Percentiles rank a stretch among this genome's conserved stretches.
Conservation (phyloP, 805 yeast species). For the Nakazawaea siamensis region DNA sequence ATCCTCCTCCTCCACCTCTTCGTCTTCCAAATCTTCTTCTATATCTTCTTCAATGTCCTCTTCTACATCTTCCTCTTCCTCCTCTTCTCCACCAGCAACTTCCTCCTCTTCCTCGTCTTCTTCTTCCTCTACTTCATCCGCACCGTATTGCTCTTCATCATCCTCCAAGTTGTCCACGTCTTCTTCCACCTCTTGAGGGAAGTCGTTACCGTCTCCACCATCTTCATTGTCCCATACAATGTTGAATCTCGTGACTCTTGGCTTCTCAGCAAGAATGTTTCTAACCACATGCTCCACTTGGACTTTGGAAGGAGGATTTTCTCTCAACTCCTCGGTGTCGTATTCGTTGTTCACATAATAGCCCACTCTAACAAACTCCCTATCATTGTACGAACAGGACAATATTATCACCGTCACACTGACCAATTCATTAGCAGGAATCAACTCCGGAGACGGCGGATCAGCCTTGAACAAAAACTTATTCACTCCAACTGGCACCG, state of each 20-base stretch:
- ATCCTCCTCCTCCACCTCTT: slow-evolving; percentile 23
- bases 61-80: slow-evolving; percentile 31
- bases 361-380: slow-evolving; percentile 95
- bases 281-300: slow-evolving; percentile 92
- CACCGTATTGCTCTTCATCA: slow-evolving; percentile 51
- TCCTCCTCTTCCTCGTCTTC: slow-evolving; percentile 45
- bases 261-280: slow-evolving; percentile 93
- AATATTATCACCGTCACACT: slow-evolving; percentile 90
- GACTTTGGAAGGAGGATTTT: slow-evolving; percentile 88
- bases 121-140: slow-evolving; percentile 47
- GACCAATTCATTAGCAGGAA: slow-evolving; percentile 93
- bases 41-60: slow-evolving; percentile 30
- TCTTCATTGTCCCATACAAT: slow-evolving; percentile 85
- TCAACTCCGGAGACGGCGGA: slow-evolving; percentile 92
- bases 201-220: slow-evolving; percentile 46
- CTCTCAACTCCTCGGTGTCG: slow-evolving; percentile 86
- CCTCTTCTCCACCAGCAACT: slow-evolving; percentile 32
- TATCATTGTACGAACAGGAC: slow-evolving; percentile 87
- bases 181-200: slow-evolving; percentile 65
- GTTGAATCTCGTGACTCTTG: slow-evolving; percentile 93
- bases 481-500: slow-evolving; percentile 95
- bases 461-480: slow-evolving; percentile 91
- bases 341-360: slow-evolving; percentile 97
- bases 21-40: slow-evolving; percentile 32
- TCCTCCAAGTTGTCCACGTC: slow-evolving; percentile 54